Percentiles rank a stretch among this genome's conserved stretches.
These are phyloP conservation scores for Trichophyton benhamiae DNA, from an alignment of 2,329 filamentous ascomycete species.

Conservation along the genomic window DNA sequence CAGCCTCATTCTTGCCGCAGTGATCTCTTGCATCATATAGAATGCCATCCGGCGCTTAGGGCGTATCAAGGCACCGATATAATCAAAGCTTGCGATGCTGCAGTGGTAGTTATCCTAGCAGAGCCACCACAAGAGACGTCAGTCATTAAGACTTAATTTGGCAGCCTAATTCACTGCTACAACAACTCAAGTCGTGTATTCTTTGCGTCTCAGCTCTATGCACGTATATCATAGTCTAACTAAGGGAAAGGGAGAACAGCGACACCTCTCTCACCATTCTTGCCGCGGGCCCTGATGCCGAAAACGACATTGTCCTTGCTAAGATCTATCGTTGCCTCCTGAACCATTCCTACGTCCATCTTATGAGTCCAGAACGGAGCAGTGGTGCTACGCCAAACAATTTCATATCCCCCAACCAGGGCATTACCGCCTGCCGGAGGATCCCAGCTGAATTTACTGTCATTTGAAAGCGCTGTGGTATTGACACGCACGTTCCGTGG, in stretches of 20 bases:
- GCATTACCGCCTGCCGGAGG: constrained; percentile 6
- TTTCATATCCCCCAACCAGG: constrained; percentile 8
- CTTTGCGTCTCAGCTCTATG: too few relatives aligned
- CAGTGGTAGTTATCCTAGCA: too few relatives aligned
- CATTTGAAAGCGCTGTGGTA: constrained; percentile 6
- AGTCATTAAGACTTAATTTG: too few relatives aligned
- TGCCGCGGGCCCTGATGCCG: constrained; percentile 8
- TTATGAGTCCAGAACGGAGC: constrained; percentile 10
- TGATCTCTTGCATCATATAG: too few relatives aligned
- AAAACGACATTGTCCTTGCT: constrained; percentile 11
- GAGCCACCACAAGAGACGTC: too few relatives aligned
- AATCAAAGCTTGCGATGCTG: too few relatives aligned
- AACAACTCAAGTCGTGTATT: too few relatives aligned
- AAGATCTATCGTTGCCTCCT: constrained; percentile 7
- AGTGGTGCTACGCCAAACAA: constrained; percentile 11
- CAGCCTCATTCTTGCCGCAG: too few relatives aligned
- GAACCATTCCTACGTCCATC: constrained; percentile 8
- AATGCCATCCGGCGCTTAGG: too few relatives aligned
- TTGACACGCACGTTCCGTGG: constrained; percentile 9
- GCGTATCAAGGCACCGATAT: too few relatives aligned
- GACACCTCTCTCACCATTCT: constrained; percentile 10
- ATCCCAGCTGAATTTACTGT: constrained; percentile 9
- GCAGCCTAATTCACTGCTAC: too few relatives aligned
- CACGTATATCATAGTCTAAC: neutral
- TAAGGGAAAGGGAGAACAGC: constrained; percentile 9